Percentiles rank a stretch among this genome's conserved stretches.
Evolutionary conservation across 2,329 filamentous ascomycete genomes (phyloP).

Genomic region (Bretziella fagacearum): DNA sequence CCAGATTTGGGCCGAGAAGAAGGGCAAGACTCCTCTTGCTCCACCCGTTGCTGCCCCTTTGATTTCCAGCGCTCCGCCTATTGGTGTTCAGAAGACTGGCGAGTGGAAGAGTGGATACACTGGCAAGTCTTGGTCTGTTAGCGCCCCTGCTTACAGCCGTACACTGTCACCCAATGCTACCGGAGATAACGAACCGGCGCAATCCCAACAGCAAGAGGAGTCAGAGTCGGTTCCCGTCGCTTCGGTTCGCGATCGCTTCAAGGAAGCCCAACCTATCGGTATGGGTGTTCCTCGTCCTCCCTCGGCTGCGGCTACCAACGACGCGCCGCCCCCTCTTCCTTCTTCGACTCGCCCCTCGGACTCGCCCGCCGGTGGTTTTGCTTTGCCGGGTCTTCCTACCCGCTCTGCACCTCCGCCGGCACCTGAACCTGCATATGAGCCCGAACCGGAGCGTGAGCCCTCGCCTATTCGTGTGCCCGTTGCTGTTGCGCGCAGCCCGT

Average conservation of each 20-base stretch:
- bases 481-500: constrained; percentile 51
- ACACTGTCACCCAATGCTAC: constrained; percentile 46
- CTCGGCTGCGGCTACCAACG: constrained; percentile 26
- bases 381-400: constrained; percentile 59
- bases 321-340: constrained; percentile 25
- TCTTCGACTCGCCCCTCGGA: constrained; percentile 36
- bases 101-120: constrained; percentile 86
- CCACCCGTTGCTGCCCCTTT: constrained; percentile 29
- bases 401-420: constrained; percentile 36
- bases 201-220: constrained; percentile 29
- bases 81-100: constrained; percentile 55
- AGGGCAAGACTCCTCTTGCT: constrained; percentile 43
- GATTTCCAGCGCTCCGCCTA: constrained; percentile 31
- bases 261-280: constrained; percentile 55
- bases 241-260: constrained; percentile 68
- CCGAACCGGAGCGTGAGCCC: constrained; percentile 39
- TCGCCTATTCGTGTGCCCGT: constrained; percentile 78
- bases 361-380: constrained; percentile 50
- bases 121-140: constrained; percentile 81
- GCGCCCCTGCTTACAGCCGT: constrained; percentile 51
- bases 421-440: constrained; percentile 39
- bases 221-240: constrained; percentile 47
- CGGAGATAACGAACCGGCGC: constrained; percentile 28
- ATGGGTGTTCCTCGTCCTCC: constrained; percentile 23
- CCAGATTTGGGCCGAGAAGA: constrained; percentile 95